phyloP scores from a whole-genome alignment of 2,329 filamentous ascomycete species.

The Stemphylium vesicarium region DNA sequence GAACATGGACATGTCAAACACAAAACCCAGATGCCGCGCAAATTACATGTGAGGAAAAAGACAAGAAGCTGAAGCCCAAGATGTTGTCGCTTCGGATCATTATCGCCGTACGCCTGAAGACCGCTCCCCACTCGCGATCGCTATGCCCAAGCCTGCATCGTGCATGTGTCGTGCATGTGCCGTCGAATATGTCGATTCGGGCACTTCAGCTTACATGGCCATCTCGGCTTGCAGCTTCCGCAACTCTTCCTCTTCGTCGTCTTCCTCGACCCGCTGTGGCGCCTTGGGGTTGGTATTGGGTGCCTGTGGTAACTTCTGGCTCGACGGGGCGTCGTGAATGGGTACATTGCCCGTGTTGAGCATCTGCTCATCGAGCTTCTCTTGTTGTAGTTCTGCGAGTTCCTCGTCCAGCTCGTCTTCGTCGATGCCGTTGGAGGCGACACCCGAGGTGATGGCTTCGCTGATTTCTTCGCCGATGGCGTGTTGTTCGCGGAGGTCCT shows the following conservation, averaged over 20 bases:
- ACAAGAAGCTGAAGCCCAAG: constrained; percentile 9
- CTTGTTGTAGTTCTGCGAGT: constrained; percentile 85
- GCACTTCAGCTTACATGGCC: constrained; percentile 72
- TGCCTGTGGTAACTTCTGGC: constrained; percentile 78
- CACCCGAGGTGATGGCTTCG: constrained; percentile 76
- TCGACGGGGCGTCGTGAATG: constrained; percentile 67
- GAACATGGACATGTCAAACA: background rate
- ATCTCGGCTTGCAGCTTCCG: constrained; percentile 94
- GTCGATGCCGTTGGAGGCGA: constrained; percentile 74
- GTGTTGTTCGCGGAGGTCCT: constrained; percentile 89
- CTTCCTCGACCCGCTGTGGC: constrained; percentile 64
- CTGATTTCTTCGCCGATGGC: constrained; percentile 92
- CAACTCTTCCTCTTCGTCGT: constrained; percentile 95
- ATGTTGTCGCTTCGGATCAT: constrained; percentile 15
- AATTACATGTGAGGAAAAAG: constrained; percentile 13
- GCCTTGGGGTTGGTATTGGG: constrained; percentile 66
- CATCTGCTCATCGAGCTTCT: constrained; percentile 92
- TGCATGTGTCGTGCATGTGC: no score
- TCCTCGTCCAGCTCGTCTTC: constrained; percentile 87
- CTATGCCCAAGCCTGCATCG: no score
- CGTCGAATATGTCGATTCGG: background rate
- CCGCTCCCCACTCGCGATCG: constrained; percentile 1
- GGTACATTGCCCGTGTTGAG: constrained; percentile 86
- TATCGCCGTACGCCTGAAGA: constrained; percentile 30
- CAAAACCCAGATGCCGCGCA: constrained; percentile 15